Percentiles rank a stretch among this genome's conserved stretches.
These are phyloP conservation scores for Trypanosoma lewisi DNA, from an alignment of 208 protist species.

Conservation along the genomic window DNA sequence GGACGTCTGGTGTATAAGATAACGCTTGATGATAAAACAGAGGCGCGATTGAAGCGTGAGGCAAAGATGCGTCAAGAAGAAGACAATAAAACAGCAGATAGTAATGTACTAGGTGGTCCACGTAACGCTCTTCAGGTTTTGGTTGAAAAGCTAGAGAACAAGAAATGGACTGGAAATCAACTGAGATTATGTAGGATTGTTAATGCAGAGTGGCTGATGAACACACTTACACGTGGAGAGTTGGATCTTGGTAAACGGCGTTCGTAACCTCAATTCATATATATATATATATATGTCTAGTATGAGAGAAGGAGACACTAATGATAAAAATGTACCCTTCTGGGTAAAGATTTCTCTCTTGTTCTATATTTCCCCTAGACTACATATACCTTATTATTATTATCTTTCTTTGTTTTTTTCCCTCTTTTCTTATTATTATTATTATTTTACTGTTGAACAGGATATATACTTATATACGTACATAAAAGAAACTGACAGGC, in stretches of 20 bases:
- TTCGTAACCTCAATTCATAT: conserved; percentile 1
- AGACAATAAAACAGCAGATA: conserved; percentile 17
- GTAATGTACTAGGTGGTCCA: conserved; percentile 24
- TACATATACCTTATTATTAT: too few relatives aligned
- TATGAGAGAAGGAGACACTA: not conserved
- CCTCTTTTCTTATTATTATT: conserved; percentile 1
- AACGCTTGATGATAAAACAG: conserved; percentile 50
- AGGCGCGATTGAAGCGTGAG: conserved; percentile 47
- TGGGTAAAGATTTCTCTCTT: not conserved
- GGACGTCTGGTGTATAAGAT: conserved; percentile 67
- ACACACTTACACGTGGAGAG: conserved; percentile 45
- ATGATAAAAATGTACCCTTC: too few relatives aligned
- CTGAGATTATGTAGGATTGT: conserved; percentile 35
- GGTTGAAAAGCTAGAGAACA: conserved; percentile 33
- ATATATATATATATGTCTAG: too few relatives aligned
- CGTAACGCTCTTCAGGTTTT: conserved; percentile 40
- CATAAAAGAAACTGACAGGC: too few relatives aligned
- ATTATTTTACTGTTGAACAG: conserved; percentile 16
- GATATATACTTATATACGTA: too few relatives aligned
- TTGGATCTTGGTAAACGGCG: conserved; percentile 38
- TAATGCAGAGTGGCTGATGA: conserved; percentile 61
- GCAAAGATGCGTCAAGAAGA: conserved; percentile 32
- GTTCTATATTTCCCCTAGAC: too few relatives aligned
- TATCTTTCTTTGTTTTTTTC: not conserved
- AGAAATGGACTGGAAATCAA: conserved; percentile 43